Evolutionary conservation across 805 yeast species (phyloP), one percentile per base, ranked within the genome.

Genomic region (Hanseniaspora hatyaiensis): DNA sequence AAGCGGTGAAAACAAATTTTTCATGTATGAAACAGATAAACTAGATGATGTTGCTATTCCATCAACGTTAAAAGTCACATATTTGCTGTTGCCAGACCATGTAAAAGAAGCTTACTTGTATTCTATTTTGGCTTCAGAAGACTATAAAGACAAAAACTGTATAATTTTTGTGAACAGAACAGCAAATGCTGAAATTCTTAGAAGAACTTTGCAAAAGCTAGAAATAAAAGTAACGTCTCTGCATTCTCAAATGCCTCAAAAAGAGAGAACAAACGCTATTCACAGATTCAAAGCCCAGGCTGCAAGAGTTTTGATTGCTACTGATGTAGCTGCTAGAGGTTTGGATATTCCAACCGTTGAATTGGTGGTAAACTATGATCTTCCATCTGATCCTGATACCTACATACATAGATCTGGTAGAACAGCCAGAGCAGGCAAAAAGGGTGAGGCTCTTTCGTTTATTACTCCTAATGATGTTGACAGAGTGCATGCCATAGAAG

Each of bases 281-380:
- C 97, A 88, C 54, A 71, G 97, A 57, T 92, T 92, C 66, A 75
- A 89, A 58, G 96, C 97, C 0, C 82, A 84, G 48, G 96, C 95
- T 3, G 97, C 97, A 0, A 73, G 94, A 40, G 85, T 92, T 1
- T 66, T 92, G 48, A 80, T 92, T 15, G 96, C 97, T 6, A 92
- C 99, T 0, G 98, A 92, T 62, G 96, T 92, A 19, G 98, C 96
- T 2, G 80, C 95, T 24, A 78, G 98, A 75, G 98, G 98, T 62
- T 73, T 92, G 54, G 98, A 92, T 72, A 92, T 92, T 49, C 98
- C 97, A 9, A 72, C 77, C 8, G 98, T 92, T 3, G 89, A 80
- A 59, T 69, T 92, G 55, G 97, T 92, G 22, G 66, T 92, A 22
- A 92, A 92, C 61, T 92, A 75, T 59, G 97, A 92, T 59, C 76